phyloP scores from a whole-genome alignment of 352 stramenopile species.

The Phytopythium sindhum region DNA sequence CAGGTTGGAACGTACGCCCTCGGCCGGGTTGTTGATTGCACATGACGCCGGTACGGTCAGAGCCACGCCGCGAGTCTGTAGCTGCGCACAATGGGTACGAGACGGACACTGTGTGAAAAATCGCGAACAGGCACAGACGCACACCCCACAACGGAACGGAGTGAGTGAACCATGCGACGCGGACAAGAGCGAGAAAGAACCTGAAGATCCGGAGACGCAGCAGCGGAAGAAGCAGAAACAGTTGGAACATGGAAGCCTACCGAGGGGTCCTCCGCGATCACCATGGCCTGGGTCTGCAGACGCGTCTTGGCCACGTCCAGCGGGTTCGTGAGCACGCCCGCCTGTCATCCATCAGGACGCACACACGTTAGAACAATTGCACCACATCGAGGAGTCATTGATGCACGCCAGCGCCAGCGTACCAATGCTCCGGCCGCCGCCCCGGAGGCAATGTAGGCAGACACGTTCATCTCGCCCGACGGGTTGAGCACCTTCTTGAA shows the following conservation, averaged over 20 bases:
- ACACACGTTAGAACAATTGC: neutral
- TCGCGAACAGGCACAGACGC: conserved; percentile 34
- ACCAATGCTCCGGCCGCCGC: conserved; percentile 92
- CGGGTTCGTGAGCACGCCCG: conserved; percentile 92
- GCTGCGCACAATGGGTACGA: conserved; percentile 69
- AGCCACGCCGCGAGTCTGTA: conserved; percentile 55
- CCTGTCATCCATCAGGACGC: conserved; percentile 20
- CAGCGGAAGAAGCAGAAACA: conserved; percentile 17
- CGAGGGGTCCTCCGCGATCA: conserved; percentile 54
- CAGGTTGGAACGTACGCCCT: conserved; percentile 17
- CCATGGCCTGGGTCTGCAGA: conserved; percentile 92
- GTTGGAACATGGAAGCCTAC: conserved; percentile 37
- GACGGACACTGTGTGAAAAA: conserved; percentile 57
- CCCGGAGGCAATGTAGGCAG: conserved; percentile 91
- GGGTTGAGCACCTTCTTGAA: conserved; percentile 94
- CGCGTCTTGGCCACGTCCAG: conserved; percentile 99
- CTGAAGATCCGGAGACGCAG: conserved; percentile 42
- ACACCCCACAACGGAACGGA: conserved; percentile 23
- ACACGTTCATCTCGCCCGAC: conserved; percentile 80
- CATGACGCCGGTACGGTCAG: conserved; percentile 65
- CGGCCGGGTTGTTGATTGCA: conserved; percentile 36
- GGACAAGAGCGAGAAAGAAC: conserved; percentile 36
- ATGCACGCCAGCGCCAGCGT: conserved; percentile 13
- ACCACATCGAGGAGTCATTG: neutral
- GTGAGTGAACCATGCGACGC: conserved; percentile 14